A percentile compares a stretch with the other conserved stretches of the same genome.
phyloP scores from a whole-genome alignment of 495 filamentous ascomycete species.

The Aspergillus olivimuriae region DNA sequence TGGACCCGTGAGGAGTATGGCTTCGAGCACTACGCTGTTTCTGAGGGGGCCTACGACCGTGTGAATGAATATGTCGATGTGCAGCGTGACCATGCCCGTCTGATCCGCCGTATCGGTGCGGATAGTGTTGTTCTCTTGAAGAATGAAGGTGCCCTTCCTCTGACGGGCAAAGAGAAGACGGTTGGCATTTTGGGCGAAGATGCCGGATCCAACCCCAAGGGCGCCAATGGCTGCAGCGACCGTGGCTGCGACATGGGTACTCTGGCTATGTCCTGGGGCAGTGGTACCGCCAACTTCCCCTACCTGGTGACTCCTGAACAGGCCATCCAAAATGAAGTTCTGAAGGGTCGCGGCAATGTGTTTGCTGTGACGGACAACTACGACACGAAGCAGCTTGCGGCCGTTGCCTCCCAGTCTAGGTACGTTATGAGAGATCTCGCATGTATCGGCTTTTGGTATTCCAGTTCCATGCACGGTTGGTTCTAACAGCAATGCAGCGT shows the following conservation, averaged over 20 bases:
- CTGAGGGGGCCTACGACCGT: constrained; percentile 48
- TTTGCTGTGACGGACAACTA: constrained; percentile 77
- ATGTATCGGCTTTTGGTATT: too few species aligned
- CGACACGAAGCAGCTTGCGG: constrained; percentile 51
- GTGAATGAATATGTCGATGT: constrained; percentile 88
- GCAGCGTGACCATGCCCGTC: constrained; percentile 59
- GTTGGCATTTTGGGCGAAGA: constrained; percentile 83
- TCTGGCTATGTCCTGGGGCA: constrained; percentile 92
- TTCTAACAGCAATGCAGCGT: constrained; percentile 31
- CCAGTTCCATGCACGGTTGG: neutral
- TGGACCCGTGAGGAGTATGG: constrained; percentile 78
- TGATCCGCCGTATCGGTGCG: constrained; percentile 69
- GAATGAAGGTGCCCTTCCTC: constrained; percentile 70
- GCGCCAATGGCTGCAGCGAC: constrained; percentile 82
- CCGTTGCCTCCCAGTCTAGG: constrained; percentile 57
- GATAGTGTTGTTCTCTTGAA: constrained; percentile 84
- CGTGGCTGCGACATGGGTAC: constrained; percentile 83
- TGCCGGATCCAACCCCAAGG: constrained; percentile 66
- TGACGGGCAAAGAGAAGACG: constrained; percentile 65
- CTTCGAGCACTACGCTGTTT: constrained; percentile 54
- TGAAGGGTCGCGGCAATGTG: constrained; percentile 46
- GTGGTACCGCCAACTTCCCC: constrained; percentile 82
- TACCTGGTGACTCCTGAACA: constrained; percentile 85
- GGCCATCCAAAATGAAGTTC: constrained; percentile 71
- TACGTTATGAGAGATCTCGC: constrained; percentile 6